Evolutionary conservation across 305 asterid genomes (phyloP).

Genomic region (Salvia sclarea): DNA sequence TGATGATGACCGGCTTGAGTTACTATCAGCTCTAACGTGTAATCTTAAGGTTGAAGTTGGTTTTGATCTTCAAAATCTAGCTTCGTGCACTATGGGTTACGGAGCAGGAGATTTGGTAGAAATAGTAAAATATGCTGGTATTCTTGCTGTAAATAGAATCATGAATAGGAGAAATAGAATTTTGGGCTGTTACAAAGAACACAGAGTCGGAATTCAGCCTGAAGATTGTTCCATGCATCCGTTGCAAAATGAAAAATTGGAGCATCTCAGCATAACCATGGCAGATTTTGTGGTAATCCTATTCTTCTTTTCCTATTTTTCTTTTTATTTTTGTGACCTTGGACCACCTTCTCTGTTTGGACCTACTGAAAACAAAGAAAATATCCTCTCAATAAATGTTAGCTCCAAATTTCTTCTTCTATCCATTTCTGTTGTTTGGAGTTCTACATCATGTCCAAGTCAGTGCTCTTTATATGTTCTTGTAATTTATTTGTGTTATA

Average conservation of each 20-base stretch:
- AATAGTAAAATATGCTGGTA: constrained; percentile 68
- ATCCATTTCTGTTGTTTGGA: too few relatives aligned
- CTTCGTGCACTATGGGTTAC: constrained; percentile 75
- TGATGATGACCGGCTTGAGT: constrained; percentile 64
- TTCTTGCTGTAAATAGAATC: constrained; percentile 71
- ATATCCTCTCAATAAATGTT: too few relatives aligned
- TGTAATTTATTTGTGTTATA: too few relatives aligned
- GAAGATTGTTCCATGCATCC: constrained; percentile 72
- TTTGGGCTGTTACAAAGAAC: constrained; percentile 30
- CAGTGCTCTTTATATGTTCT: too few relatives aligned
- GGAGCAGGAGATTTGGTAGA: constrained; percentile 87
- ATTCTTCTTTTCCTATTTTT: neutral
- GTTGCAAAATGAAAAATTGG: constrained; percentile 65
- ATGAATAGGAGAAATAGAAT: constrained; percentile 53
- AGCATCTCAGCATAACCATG: constrained; percentile 60
- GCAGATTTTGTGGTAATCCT: constrained; percentile 70
- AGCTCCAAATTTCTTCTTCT: too few relatives aligned
- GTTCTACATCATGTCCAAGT: too few relatives aligned
- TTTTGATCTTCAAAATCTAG: constrained; percentile 74
- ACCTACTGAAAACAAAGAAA: too few relatives aligned
- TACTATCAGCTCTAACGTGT: constrained; percentile 56
- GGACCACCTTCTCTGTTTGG: too few relatives aligned
- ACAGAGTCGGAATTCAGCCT: too few relatives aligned
- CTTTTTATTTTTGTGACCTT: too few relatives aligned
- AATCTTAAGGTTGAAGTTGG: constrained; percentile 72